Evolutionary conservation across 768 basidiomycete genomes (phyloP).

Genomic region (Boletus vermiculosoides): DNA sequence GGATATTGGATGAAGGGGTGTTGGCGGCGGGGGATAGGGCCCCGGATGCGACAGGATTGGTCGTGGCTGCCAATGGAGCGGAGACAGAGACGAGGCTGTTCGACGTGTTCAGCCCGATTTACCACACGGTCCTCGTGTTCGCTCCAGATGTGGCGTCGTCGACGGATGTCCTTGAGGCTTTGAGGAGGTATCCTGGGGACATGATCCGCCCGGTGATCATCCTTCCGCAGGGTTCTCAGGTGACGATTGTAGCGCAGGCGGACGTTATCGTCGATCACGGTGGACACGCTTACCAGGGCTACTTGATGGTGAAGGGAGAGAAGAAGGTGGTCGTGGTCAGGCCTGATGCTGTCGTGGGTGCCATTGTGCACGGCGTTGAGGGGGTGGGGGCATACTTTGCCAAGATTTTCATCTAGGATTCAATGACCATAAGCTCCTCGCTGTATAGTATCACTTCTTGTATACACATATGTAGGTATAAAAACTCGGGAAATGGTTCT

Average conservation of each 20-base stretch:
- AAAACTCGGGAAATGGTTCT: too few species aligned
- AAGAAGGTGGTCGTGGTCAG: slow-evolving; percentile 37
- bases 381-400: slow-evolving; percentile 20
- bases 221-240: slow-evolving; percentile 5
- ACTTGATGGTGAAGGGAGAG: slow-evolving; percentile 32
- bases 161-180: slow-evolving; percentile 6
- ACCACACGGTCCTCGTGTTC: slow-evolving; percentile 35
- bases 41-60: slow-evolving; percentile 40
- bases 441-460: background rate
- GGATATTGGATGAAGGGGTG: slow-evolving; percentile 21
- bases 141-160: slow-evolving; percentile 1
- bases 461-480: too few species aligned
- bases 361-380: slow-evolving; percentile 18
- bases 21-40: slow-evolving; percentile 45
- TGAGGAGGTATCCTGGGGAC: slow-evolving; percentile 5
- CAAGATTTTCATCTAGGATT: slow-evolving; percentile 11
- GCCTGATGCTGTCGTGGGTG: slow-evolving; percentile 48
- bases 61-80: slow-evolving; percentile 3
- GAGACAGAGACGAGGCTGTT: slow-evolving; percentile 18
- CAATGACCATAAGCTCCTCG: background rate
- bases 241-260: slow-evolving; percentile 15
- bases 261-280: slow-evolving; percentile 37
- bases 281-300: slow-evolving; percentile 41
- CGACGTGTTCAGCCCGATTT: slow-evolving; percentile 18
- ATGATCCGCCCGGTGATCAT: slow-evolving; percentile 13